A percentile compares a stretch with the other conserved stretches of the same genome.
These are phyloP conservation scores for Mycena chlorophos DNA, from an alignment of 768 basidiomycete genomes.

Conservation along the genomic window DNA sequence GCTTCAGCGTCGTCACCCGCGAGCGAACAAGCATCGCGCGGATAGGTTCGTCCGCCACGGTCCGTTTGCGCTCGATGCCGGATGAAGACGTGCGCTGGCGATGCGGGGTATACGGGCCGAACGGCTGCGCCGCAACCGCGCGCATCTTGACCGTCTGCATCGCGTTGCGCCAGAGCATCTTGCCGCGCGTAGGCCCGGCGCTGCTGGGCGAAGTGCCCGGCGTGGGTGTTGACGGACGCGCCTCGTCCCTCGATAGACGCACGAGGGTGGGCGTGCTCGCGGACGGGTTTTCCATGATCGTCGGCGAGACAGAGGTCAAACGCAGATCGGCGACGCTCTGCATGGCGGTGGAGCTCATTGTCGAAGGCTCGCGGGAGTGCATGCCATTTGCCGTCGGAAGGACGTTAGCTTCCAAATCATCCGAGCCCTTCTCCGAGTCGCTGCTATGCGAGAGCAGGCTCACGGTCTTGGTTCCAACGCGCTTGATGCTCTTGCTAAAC, in stretches of 20 bases:
- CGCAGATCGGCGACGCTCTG: constrained; percentile 15
- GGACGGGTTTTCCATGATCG: constrained; percentile 13
- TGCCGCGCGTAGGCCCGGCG: constrained; percentile 32
- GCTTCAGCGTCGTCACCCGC: constrained; percentile 55
- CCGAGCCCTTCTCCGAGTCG: constrained; percentile 25
- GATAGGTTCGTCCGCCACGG: constrained; percentile 33
- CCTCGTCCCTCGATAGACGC: background rate
- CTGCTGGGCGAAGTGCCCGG: background rate
- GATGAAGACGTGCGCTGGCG: constrained; percentile 41
- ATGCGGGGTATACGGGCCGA: constrained; percentile 26
- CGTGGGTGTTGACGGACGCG: background rate
- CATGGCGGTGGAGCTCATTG: constrained; percentile 27
- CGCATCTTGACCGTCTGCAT: constrained; percentile 45
- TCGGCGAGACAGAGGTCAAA: background rate
- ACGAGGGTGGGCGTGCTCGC: constrained; percentile 18
- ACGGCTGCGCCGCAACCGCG: constrained; percentile 27
- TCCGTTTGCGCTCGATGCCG: constrained; percentile 28
- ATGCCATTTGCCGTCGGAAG: constrained; percentile 25
- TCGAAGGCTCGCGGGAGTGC: constrained; percentile 14
- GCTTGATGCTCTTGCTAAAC: constrained; percentile 21
- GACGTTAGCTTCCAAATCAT: constrained; percentile 32
- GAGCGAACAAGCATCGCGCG: constrained; percentile 43
- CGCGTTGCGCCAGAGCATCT: constrained; percentile 46
- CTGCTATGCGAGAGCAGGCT: constrained; percentile 25
- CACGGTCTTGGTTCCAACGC: constrained; percentile 28